phyloP scores from a whole-genome alignment of 805 yeast species.

The Cyberlindnera maritima region DNA sequence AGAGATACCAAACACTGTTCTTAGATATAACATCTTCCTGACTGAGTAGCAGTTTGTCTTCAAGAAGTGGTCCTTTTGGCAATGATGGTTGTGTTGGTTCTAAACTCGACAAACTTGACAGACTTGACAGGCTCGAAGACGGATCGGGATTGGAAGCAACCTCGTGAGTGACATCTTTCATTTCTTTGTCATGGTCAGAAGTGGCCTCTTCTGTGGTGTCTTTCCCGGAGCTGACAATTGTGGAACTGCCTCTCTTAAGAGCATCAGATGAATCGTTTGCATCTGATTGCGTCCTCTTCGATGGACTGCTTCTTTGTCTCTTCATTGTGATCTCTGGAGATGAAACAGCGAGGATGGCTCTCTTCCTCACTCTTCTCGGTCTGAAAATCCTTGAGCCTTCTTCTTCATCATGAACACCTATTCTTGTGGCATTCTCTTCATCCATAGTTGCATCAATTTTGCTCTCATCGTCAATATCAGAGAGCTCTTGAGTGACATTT shows the following conservation, averaged over 20 bases:
- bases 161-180: background rate
- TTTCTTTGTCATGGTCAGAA: background rate
- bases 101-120: constrained; percentile 6
- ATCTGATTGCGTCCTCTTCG: background rate
- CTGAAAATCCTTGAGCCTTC: constrained; percentile 1
- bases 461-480: constrained; percentile 29
- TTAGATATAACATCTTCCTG: constrained; percentile 30
- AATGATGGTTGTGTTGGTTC: background rate
- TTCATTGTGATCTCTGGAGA: background rate
- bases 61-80: constrained; percentile 3
- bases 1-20: constrained; percentile 53
- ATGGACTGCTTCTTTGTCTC: background rate
- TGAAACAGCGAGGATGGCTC: background rate
- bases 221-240: background rate
- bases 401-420: background rate
- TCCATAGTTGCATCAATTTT: constrained; percentile 15
- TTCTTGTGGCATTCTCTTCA: constrained; percentile 8
- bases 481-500: constrained; percentile 28
- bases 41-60: constrained; percentile 19
- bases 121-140: constrained; percentile 4
- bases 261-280: background rate
- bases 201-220: background rate
- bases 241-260: background rate
- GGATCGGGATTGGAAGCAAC: background rate
- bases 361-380: constrained; percentile 7